These are phyloP conservation scores for Naganishia liquefaciens DNA, from an alignment of 1,284 basidiomycete genomes.

Conservation along the genomic window DNA sequence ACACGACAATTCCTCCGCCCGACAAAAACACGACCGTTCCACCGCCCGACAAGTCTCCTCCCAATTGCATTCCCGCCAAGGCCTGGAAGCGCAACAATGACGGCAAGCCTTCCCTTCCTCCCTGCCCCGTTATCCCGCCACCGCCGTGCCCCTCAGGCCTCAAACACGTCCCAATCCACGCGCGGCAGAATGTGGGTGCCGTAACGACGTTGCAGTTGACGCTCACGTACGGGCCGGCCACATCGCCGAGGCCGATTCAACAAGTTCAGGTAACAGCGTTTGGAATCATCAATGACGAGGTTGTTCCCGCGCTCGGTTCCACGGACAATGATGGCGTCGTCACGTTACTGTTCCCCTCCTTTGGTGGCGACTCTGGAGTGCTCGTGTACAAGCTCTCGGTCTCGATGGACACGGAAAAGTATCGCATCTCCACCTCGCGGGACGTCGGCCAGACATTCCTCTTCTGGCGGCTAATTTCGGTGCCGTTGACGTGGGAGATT, in stretches of 20 bases:
- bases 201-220: too few relatives aligned
- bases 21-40: too few relatives aligned
- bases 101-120: conserved; percentile 1
- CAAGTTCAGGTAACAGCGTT: conserved; percentile 21
- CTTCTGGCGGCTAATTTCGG: conserved; percentile 3
- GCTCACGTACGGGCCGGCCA: conserved; percentile 16
- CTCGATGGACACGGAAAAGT: conserved; percentile 23
- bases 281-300: background rate
- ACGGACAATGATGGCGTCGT: conserved; percentile 18
- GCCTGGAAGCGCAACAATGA: conserved; percentile 18
- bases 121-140: background rate
- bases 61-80: background rate
- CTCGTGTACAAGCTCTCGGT: conserved; percentile 11
- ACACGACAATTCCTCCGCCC: background rate
- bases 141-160: conserved; percentile 9
- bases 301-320: background rate
- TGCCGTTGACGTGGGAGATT: conserved; percentile 16
- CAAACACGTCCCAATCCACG: conserved; percentile 9
- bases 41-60: background rate
- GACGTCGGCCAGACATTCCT: conserved; percentile 20
- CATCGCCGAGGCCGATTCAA: background rate
- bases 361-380: background rate
- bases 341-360: conserved; percentile 1
- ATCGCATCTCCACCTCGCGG: conserved; percentile 6
- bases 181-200: background rate